Evolutionary conservation across 2,329 filamentous ascomycete genomes (phyloP).

Genomic region (Endoconidiophora laricicola): DNA sequence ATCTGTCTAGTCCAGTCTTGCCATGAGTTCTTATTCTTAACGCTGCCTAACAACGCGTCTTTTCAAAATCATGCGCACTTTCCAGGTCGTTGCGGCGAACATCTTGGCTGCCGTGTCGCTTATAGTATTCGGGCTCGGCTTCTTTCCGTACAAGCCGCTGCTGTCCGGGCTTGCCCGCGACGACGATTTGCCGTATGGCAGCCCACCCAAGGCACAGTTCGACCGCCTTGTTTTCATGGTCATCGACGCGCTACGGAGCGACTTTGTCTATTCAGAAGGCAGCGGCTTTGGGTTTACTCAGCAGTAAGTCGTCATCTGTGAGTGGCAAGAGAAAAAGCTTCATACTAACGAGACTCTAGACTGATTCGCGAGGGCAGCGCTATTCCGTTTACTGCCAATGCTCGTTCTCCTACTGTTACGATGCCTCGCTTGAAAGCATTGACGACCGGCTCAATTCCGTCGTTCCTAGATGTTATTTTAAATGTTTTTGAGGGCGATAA

Average conservation of each 20-base stretch:
- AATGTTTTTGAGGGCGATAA: constrained; percentile 94
- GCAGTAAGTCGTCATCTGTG: constrained; percentile 38
- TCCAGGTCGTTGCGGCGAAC: constrained; percentile 36
- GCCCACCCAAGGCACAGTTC: constrained; percentile 53
- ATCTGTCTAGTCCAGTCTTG: too few species aligned
- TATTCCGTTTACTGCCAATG: constrained; percentile 87
- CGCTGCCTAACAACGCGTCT: too few species aligned
- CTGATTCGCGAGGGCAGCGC: constrained; percentile 71
- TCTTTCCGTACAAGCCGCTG: constrained; percentile 96
- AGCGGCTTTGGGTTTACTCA: constrained; percentile 84
- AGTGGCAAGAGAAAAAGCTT: background rate
- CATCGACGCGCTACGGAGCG: constrained; percentile 83
- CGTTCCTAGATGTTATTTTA: constrained; percentile 89
- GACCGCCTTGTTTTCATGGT: constrained; percentile 94
- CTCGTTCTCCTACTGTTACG: constrained; percentile 90
- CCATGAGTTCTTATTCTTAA: too few species aligned
- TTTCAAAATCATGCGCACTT: too few species aligned
- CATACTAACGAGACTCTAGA: constrained; percentile 26
- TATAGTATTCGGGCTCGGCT: constrained; percentile 67
- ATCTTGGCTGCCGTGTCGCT: constrained; percentile 60
- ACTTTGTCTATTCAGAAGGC: constrained; percentile 71
- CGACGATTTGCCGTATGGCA: constrained; percentile 34
- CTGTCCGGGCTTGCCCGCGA: constrained; percentile 67
- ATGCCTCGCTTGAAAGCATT: constrained; percentile 97
- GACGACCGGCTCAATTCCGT: constrained; percentile 94